Evolutionary conservation across 768 basidiomycete genomes (phyloP).

Genomic region (Boletellus emodensis): DNA sequence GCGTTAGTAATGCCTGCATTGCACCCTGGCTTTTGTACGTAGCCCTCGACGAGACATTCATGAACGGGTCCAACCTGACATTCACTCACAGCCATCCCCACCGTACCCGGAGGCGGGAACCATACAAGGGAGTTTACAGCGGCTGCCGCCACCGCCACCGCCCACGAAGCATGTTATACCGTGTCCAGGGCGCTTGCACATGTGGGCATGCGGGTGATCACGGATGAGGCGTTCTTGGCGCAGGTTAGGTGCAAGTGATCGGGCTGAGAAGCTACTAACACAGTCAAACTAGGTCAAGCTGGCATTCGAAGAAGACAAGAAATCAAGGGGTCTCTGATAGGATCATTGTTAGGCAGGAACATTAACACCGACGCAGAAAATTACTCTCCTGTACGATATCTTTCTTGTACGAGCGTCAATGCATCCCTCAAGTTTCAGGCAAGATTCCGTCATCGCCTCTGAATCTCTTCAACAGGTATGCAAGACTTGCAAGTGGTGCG

Average conservation of each 20-base stretch:
- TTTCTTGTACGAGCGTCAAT: too few relatives aligned
- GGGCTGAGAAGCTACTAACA: neutral
- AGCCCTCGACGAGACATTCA: neutral
- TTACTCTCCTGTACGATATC: neutral
- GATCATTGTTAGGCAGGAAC: neutral
- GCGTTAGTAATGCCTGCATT: constrained; percentile 56
- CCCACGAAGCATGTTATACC: constrained; percentile 65
- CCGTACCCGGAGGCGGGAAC: constrained; percentile 66
- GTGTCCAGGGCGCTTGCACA: constrained; percentile 70
- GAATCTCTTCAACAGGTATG: too few relatives aligned
- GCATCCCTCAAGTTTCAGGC: too few relatives aligned
- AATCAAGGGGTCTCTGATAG: constrained; percentile 6
- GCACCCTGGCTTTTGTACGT: constrained; percentile 61
- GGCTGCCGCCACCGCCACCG: constrained; percentile 53
- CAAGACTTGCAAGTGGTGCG: too few relatives aligned
- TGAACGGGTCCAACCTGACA: neutral
- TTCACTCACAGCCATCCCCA: constrained; percentile 62
- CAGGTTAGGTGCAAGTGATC: constrained; percentile 37
- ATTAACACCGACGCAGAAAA: neutral
- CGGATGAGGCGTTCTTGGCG: constrained; percentile 60
- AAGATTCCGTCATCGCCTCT: too few relatives aligned
- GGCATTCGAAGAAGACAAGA: constrained; percentile 46
- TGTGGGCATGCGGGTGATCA: constrained; percentile 62
- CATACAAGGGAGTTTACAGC: constrained; percentile 69
- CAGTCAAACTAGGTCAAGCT: constrained; percentile 38